Evolutionary conservation across 2,329 filamentous ascomycete genomes (phyloP), one percentile per base, ranked within the genome.

Genomic region (Fusarium udum): DNA sequence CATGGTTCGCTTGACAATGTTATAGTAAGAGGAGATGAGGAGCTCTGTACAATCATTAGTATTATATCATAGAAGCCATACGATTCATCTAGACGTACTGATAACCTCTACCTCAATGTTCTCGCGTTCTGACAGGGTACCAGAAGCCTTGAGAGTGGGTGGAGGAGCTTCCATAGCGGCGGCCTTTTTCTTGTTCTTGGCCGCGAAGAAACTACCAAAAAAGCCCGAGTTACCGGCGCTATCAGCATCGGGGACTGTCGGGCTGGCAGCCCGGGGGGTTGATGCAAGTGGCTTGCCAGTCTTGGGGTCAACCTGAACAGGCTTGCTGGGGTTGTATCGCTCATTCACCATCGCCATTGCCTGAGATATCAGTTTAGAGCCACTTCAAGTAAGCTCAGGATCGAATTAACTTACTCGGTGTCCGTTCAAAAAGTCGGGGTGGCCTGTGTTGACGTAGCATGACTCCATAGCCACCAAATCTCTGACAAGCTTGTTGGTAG

Each of bases 111-210:
- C 96, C 83, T 99, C 96, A 73, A 97, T 93, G 67, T 91, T 92
- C 83, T 99, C 96, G 70, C 96, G 94, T 85, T 99, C 96, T 10
- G 93, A 97, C 43, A 99, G 87, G 32, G 92, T 97, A 46, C 96
- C 95, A 7, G 94, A 97, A 39, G 96, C 96, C 87, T 98, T 99
- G 65, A 99, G 90, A 46, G 91, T 95, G 36, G 96, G 90, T 71
- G 96, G 96, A 43, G 96, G 96, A 20, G 96, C 88, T 82, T 99
- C 96, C 96, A 99, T 99, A 53, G 95, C 95, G n/a, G 96, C 96
- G 85, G 97, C 97, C 92, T 98, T 98, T 90, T 99, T 99, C 91
- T 98, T 99, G 87, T 98, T 99, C 90, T 98, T 99, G 80, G 94
- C 95, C 16, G 96, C 94, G 81, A 98, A 99, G 89, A 99, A 99